Base-by-base conservation (phyloP, 2,329 filamentous ascomycete genomes). In the Tolypocladium amazonense region DNA sequence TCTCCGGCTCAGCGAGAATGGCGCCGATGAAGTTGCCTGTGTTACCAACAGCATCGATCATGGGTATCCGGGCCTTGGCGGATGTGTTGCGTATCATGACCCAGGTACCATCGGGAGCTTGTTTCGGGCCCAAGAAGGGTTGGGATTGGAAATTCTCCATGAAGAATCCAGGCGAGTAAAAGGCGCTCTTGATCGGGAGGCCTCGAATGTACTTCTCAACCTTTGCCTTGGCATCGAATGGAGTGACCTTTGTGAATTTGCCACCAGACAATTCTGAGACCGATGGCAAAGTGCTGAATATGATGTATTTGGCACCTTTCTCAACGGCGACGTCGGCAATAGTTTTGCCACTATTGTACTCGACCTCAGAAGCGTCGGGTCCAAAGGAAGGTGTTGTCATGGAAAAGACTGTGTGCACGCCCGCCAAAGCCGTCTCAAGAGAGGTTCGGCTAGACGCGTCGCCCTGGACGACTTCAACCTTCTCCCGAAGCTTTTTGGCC, bases 141-240 rank as follows among this genome's bases (percentile, higher is more conserved):
- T 63, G 64, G 8, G 56, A 58, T 12, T 61, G 65, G 65, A 70
- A 70, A 55, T 79, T 79, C 53, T 69, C 69, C 73, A 79, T 78
- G 66, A 76, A 80, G 55, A 67, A 73, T 0, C 73, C 77, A 0
- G 73, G 69, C 30, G 74, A 68, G 35, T 75, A 70, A 61, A 79
- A 79, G 2, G 75, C 72, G 55, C 71, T 73, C 30, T 76, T 74
- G 5, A 85, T 69, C 0, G 74, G 73, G 0, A 81, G 68, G 0
- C 64, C 63, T 14, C 79, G 77, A 58, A 85, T 82, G 62, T 85
- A 82, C 33, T 71, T 60, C 63, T 83, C 81, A 0, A 78, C 74
- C 41, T 77, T 71, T 8, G 79, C 79, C 64, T 85, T 85, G 59
- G 69, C 71, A 60, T 85, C 81, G 57, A 84, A 84, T 25, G 76